These are phyloP conservation scores for Coleophoma crateriformis DNA, from an alignment of 2,329 filamentous ascomycete genomes.

Conservation along the genomic window DNA sequence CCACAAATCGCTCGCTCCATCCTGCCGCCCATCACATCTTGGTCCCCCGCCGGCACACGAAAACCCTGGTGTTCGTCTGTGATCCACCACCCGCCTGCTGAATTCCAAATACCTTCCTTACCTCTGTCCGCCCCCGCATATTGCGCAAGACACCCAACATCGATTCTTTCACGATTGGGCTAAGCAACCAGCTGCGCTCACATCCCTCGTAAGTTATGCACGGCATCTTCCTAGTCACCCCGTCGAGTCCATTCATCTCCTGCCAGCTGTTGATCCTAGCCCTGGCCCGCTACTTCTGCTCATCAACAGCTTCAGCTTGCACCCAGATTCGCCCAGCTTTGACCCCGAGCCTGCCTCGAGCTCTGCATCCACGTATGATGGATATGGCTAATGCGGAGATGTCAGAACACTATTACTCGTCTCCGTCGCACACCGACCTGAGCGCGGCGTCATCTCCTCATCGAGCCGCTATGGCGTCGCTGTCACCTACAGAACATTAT, in stretches of 20 bases:
- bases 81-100: too few species aligned
- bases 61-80: too few species aligned
- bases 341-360: too few species aligned
- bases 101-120: neutral
- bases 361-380: neutral
- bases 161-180: neutral
- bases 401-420: neutral
- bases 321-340: too few species aligned
- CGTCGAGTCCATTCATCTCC: neutral
- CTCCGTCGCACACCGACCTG: neutral
- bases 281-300: neutral
- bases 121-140: neutral
- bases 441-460: slow-evolving; percentile 4
- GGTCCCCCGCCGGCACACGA: too few species aligned
- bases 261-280: neutral
- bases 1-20: neutral
- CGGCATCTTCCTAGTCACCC: neutral
- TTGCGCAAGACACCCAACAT: neutral
- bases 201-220: neutral
- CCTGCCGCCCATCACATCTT: too few species aligned
- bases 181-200: neutral
- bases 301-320: too few species aligned
- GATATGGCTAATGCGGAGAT: slow-evolving; percentile 1
- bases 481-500: slow-evolving; percentile 22
- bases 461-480: slow-evolving; percentile 17